Percentiles rank a stretch among this genome's conserved stretches.
phyloP scores from a whole-genome alignment of 2,329 filamentous ascomycete species.

The Cadophora luteo-olivacea region DNA sequence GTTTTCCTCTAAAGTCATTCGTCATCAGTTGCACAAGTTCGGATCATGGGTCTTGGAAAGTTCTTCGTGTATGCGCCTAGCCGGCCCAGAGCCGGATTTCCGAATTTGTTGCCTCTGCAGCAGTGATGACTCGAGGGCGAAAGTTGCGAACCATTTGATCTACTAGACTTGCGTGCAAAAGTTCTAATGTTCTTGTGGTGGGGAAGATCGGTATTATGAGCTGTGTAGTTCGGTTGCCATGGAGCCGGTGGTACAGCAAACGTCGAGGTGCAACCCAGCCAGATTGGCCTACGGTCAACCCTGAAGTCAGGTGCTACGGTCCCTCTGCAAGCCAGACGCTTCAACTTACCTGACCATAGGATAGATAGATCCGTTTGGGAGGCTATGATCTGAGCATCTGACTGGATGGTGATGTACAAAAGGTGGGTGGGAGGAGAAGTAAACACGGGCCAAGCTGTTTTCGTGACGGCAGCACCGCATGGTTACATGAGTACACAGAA shows the following conservation, averaged over 20 bases:
- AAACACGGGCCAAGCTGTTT: background rate
- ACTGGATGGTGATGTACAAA: no score
- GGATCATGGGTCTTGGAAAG: conserved; percentile 15
- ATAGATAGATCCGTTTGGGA: background rate
- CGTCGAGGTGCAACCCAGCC: background rate
- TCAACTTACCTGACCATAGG: background rate
- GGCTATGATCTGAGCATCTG: no score
- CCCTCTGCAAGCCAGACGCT: no score
- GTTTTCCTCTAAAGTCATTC: background rate
- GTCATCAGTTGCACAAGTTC: conserved; percentile 17
- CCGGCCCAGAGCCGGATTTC: background rate
- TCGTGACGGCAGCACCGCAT: background rate
- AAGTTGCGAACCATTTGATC: background rate
- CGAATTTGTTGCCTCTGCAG: background rate
- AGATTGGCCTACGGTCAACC: background rate
- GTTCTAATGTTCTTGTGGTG: background rate
- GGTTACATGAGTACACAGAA: conserved; percentile 9
- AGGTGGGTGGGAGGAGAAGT: background rate
- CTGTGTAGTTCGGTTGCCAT: background rate
- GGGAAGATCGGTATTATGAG: background rate
- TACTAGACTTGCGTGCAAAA: background rate
- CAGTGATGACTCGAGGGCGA: background rate
- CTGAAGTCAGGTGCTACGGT: background rate
- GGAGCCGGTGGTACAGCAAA: conserved; percentile 11
- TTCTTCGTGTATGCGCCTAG: conserved; percentile 21